phyloP scores from a whole-genome alignment of 1,284 basidiomycete genomes.

The Malassezia pachydermatis region DNA sequence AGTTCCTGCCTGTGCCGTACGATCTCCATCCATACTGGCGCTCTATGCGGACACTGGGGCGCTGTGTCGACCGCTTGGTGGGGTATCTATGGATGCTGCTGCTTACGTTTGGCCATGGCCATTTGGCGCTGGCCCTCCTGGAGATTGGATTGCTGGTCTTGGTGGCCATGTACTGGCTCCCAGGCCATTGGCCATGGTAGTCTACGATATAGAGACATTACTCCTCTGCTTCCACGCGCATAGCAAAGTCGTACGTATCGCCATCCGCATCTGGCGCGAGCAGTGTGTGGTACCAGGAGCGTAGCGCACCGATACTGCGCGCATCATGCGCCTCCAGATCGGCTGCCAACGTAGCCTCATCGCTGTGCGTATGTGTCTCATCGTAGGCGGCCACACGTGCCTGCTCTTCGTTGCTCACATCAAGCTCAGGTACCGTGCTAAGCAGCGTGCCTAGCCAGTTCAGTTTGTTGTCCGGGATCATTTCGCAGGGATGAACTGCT shows the following conservation, averaged over 20 bases:
- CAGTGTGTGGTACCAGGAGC: conserved; percentile 31
- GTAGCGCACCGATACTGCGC: conserved; percentile 22
- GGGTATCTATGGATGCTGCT: conserved; percentile 67
- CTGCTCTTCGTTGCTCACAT: conserved; percentile 22
- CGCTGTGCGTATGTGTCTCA: conserved; percentile 1
- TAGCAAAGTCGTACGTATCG: conserved; percentile 26
- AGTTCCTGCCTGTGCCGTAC: conserved; percentile 24
- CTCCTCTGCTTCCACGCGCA: conserved; percentile 23
- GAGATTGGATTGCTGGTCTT: conserved; percentile 28
- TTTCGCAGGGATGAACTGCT: conserved; percentile 27
- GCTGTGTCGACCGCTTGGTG: conserved; percentile 60
- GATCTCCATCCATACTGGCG: conserved; percentile 48
- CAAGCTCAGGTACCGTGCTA: conserved; percentile 31
- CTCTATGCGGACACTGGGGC: conserved; percentile 59
- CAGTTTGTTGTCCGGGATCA: conserved; percentile 30
- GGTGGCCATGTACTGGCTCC: conserved; percentile 31
- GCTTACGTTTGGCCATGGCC: conserved; percentile 64
- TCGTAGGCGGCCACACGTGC: conserved; percentile 24
- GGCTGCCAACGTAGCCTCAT: conserved; percentile 4
- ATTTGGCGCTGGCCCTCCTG: conserved; percentile 41
- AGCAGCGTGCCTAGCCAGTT: conserved; percentile 35
- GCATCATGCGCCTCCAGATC: conserved; percentile 28
- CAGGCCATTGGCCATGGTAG: background rate
- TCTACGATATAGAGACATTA: background rate
- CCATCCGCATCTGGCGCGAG: conserved; percentile 32